Percentiles rank a stretch among this genome's conserved stretches.
Conservation (phyloP, 2,329 filamentous ascomycete species). For the Teratosphaeria destructans region DNA sequence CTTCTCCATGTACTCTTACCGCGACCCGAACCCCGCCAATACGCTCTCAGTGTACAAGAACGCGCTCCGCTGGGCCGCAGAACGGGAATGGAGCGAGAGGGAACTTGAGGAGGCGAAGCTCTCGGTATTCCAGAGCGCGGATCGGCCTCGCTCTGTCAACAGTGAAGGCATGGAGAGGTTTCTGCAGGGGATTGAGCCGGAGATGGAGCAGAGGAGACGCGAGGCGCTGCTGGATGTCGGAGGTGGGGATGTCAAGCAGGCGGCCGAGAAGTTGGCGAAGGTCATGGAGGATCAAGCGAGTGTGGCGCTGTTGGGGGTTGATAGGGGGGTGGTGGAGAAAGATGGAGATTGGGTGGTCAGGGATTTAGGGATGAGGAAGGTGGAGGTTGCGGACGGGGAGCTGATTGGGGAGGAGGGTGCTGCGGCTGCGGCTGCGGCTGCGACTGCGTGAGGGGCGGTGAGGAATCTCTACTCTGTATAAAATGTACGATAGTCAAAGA, state of each 20-base stretch:
- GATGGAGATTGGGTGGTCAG: conserved; percentile 61
- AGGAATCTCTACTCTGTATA: background rate
- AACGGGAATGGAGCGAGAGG: conserved; percentile 68
- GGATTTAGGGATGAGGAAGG: conserved; percentile 46
- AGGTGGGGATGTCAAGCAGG: conserved; percentile 66
- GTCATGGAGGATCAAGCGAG: conserved; percentile 42
- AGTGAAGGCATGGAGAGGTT: conserved; percentile 81
- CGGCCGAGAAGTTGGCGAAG: conserved; percentile 68
- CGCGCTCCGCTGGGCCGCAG: conserved; percentile 71
- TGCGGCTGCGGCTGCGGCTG: background rate
- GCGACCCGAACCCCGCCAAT: conserved; percentile 88
- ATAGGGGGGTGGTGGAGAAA: conserved; percentile 59
- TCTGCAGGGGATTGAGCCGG: conserved; percentile 70
- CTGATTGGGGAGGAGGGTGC: background rate
- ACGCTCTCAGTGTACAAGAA: conserved; percentile 75
- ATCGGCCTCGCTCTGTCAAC: conserved; percentile 79
- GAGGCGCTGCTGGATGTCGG: conserved; percentile 81
- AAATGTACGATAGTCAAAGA: too few relatives aligned
- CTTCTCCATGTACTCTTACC: conserved; percentile 94
- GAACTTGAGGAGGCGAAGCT: conserved; percentile 96
- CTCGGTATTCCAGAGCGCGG: conserved; percentile 81
- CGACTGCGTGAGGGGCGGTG: background rate
- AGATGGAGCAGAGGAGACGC: conserved; percentile 78
- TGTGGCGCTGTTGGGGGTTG: conserved; percentile 69
- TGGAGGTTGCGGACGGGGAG: background rate